A percentile compares a stretch with the other conserved stretches of the same genome.
Evolutionary conservation across 2,329 filamentous ascomycete genomes (phyloP).

Genomic region (Sporothrix mexicana): DNA sequence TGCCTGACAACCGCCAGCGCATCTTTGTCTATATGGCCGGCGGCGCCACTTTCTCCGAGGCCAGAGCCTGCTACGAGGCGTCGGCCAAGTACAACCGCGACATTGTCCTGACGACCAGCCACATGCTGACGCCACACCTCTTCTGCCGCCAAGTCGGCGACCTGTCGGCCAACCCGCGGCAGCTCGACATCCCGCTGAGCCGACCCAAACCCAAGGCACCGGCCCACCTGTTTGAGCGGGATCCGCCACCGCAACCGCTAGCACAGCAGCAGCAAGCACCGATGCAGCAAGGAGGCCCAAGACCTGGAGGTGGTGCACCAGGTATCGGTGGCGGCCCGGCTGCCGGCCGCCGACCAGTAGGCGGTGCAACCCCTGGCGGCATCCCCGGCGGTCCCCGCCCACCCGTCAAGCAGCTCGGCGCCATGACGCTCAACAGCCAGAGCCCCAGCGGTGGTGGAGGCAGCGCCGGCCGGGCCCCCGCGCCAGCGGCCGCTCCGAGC

Average conservation of each 20-base stretch:
- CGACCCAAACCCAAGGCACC: slow-evolving; percentile 81
- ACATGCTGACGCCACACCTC: slow-evolving; percentile 86
- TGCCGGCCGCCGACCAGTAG: not conserved
- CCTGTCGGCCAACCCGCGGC: slow-evolving; percentile 74
- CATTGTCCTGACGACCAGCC: slow-evolving; percentile 85
- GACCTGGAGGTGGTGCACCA: slow-evolving; percentile 29
- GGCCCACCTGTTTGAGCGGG: slow-evolving; percentile 82
- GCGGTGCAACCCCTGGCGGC: slow-evolving; percentile 41
- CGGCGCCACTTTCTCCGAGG: slow-evolving; percentile 91
- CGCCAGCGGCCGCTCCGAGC: slow-evolving; percentile 9
- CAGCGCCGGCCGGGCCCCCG: slow-evolving; percentile 36
- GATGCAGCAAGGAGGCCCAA: slow-evolving; percentile 25
- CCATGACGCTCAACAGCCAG: slow-evolving; percentile 55
- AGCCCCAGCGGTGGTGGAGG: slow-evolving; percentile 40
- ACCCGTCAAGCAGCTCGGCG: slow-evolving; percentile 62
- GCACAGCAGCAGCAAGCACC: slow-evolving; percentile 45
- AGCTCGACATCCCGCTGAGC: slow-evolving; percentile 81
- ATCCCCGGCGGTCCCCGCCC: slow-evolving; percentile 49
- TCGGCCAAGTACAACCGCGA: slow-evolving; percentile 75
- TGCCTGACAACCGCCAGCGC: slow-evolving; percentile 82
- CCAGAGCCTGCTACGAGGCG: slow-evolving; percentile 86
- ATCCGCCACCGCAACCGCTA: slow-evolving; percentile 56
- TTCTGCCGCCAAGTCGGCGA: slow-evolving; percentile 85
- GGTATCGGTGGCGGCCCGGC: not conserved
- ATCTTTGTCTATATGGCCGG: slow-evolving; percentile 95